phyloP scores from a whole-genome alignment of 768 basidiomycete genomes.

The Lyophyllum atratum region DNA sequence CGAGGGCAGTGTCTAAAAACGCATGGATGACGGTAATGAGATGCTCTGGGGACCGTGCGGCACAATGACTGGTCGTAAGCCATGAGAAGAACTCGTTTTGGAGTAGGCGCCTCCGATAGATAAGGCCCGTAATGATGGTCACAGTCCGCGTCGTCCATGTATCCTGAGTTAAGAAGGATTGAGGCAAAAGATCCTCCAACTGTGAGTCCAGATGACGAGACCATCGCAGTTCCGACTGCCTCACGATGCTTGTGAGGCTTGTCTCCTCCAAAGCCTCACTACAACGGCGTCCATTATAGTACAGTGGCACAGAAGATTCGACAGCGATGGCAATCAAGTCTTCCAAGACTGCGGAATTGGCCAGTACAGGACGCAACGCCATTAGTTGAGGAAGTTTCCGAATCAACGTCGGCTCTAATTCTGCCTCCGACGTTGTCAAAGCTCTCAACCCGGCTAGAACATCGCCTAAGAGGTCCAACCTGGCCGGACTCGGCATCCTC shows the following conservation, averaged over 20 bases:
- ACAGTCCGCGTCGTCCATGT: conserved; percentile 46
- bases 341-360: conserved; percentile 42
- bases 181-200: conserved; percentile 26
- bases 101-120: conserved; percentile 40
- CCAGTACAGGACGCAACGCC: conserved; percentile 33
- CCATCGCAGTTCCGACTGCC: conserved; percentile 35
- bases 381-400: conserved; percentile 40
- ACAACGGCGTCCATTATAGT: conserved; percentile 28
- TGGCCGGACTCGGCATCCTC: conserved; percentile 3
- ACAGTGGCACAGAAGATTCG: conserved; percentile 39
- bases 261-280: conserved; percentile 11
- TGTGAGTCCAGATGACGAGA: conserved; percentile 20
- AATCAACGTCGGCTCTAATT: conserved; percentile 25
- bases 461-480: conserved; percentile 31
- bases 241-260: conserved; percentile 22
- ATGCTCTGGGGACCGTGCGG: conserved; percentile 23
- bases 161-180: conserved; percentile 40
- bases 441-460: conserved; percentile 36
- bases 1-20: conserved; percentile 43
- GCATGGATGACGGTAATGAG: conserved; percentile 44
- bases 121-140: conserved; percentile 40
- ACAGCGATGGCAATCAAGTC: conserved; percentile 47
- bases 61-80: conserved; percentile 35
- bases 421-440: conserved; percentile 19
- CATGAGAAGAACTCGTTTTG: conserved; percentile 35